Percentiles rank a stretch among this genome's conserved stretches.
phyloP scores from a whole-genome alignment of 164 flowering plant genomes.

The Brasenia schreberi region DNA sequence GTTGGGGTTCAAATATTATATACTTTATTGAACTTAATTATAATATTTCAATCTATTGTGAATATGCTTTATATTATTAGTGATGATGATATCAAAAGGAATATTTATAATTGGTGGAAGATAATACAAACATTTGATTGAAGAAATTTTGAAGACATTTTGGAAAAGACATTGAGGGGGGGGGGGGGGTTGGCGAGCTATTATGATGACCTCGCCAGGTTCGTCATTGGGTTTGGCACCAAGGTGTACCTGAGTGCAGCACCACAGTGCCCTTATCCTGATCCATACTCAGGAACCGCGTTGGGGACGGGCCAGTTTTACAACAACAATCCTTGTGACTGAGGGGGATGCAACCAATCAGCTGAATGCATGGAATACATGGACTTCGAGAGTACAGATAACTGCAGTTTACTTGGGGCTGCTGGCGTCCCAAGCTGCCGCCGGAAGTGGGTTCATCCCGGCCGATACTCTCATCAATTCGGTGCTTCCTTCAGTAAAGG shows the following conservation, averaged over 20 bases:
- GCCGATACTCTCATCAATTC: neutral
- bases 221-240: slow-evolving; percentile 2
- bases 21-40: too few species aligned
- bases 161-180: slow-evolving; percentile 7
- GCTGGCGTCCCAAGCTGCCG: slow-evolving; percentile 3
- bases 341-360: neutral
- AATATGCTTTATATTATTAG: too few species aligned
- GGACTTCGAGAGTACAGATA: neutral
- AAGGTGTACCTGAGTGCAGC: slow-evolving; percentile 18
- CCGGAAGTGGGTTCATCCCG: slow-evolving; percentile 8
- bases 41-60: too few species aligned
- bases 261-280: slow-evolving; percentile 20
- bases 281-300: slow-evolving; percentile 6
- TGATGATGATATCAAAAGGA: too few species aligned
- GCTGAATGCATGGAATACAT: slow-evolving; percentile 3
- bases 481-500: slow-evolving; percentile 4
- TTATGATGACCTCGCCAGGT: slow-evolving; percentile 16
- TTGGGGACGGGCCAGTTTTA: slow-evolving; percentile 19
- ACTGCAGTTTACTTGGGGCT: slow-evolving; percentile 4
- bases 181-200: too few species aligned
- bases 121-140: too few species aligned
- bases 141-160: too few species aligned
- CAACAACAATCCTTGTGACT: slow-evolving; percentile 11
- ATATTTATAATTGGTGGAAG: too few species aligned
- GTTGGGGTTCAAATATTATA: too few species aligned